These are phyloP conservation scores for Pythium rishiriense DNA, from an alignment of 352 stramenopile genomes.

Conservation along the genomic window DNA sequence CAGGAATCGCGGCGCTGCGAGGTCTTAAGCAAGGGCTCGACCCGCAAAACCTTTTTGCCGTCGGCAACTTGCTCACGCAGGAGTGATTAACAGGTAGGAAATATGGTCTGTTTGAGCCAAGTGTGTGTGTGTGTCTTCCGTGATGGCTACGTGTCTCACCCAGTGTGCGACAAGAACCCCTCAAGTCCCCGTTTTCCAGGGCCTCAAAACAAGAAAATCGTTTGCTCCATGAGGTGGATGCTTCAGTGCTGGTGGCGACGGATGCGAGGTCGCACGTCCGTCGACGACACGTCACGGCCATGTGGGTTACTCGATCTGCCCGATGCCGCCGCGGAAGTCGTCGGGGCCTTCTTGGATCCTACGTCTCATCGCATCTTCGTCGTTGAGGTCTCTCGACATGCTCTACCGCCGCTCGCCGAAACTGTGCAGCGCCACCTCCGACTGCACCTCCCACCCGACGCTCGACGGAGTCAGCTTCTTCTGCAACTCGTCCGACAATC, in stretches of 20 bases:
- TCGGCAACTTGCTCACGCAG: constrained; percentile 58
- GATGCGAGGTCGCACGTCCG: too few species aligned
- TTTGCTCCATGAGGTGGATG: too few species aligned
- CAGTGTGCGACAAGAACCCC: too few species aligned
- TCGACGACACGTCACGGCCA: neutral
- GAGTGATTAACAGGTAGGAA: neutral
- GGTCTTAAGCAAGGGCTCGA: constrained; percentile 91
- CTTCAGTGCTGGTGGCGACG: neutral
- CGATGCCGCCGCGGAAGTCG: neutral
- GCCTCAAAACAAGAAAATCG: too few species aligned
- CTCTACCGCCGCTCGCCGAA: neutral
- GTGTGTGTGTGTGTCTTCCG: too few species aligned
- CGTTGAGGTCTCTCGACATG: neutral
- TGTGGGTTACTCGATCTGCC: neutral
- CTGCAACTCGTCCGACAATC: neutral
- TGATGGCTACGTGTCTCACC: too few species aligned
- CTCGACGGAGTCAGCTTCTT: neutral
- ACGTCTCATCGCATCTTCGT: neutral
- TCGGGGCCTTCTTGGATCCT: neutral
- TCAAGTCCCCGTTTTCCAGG: too few species aligned
- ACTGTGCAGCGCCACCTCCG: neutral
- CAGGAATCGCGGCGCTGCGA: constrained; percentile 62
- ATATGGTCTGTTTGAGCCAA: too few species aligned
- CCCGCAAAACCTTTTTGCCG: constrained; percentile 91
- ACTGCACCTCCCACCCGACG: neutral